A percentile compares a stretch with the other conserved stretches of the same genome.
These are phyloP conservation scores for Xylariomycetidae sp. DNA, from an alignment of 2,329 filamentous ascomycete genomes.

Conservation along the genomic window DNA sequence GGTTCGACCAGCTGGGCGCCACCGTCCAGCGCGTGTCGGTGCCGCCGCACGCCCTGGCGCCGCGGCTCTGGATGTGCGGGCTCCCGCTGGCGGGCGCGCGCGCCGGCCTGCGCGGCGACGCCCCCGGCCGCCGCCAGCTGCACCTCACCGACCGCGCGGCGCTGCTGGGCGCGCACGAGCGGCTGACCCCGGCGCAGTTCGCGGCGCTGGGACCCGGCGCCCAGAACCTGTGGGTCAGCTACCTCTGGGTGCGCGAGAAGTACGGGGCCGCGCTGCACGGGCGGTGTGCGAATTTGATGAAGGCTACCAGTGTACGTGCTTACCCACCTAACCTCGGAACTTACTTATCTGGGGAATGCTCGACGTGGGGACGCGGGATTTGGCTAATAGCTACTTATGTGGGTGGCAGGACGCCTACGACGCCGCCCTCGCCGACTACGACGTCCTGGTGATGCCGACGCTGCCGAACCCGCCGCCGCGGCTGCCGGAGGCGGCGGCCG, in stretches of 20 bases:
- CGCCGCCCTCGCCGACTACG: conserved; percentile 15
- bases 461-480: conserved; percentile 13
- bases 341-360: too few relatives aligned
- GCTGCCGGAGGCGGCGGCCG: conserved; percentile 12
- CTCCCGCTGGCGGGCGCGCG: conserved; percentile 13
- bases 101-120: conserved; percentile 15
- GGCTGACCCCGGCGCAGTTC: conserved; percentile 21
- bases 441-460: conserved; percentile 25
- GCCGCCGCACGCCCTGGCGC: conserved; percentile 20
- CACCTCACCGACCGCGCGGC: conserved; percentile 19
- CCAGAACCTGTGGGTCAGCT: conserved; percentile 17
- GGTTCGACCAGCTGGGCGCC: conserved; percentile 22
- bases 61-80: conserved; percentile 14
- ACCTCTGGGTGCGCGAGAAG: conserved; percentile 18
- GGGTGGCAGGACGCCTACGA: conserved; percentile 20
- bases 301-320: conserved; percentile 13
- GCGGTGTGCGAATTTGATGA: conserved; percentile 19
- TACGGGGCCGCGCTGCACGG: conserved; percentile 18
- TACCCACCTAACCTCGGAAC: too few relatives aligned
- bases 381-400: too few relatives aligned
- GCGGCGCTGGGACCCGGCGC: conserved; percentile 20
- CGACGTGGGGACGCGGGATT: too few relatives aligned
- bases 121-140: conserved; percentile 17
- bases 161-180: conserved; percentile 12
- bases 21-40: conserved; percentile 22